Base-by-base conservation (phyloP, 2,329 filamentous ascomycete genomes). In the Ophiostoma sp. region DNA sequence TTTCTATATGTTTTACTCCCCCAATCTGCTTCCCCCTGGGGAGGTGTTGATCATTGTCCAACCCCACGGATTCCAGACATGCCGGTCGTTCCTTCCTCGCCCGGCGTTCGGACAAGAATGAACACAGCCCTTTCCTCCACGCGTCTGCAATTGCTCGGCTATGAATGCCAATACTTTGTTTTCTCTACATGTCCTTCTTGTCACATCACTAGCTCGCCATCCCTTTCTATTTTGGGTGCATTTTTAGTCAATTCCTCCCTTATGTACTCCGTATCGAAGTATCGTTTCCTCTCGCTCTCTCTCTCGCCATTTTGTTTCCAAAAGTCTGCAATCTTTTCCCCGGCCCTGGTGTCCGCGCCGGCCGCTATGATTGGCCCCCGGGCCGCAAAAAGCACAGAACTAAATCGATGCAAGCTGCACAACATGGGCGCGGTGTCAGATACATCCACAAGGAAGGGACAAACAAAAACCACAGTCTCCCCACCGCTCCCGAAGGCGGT, bases 391-490 rank as follows among this genome's bases (percentile, higher is more conserved):
- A 1, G 19, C 11, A 28, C 17, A 42, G 3, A 25, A 22, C 50
- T 57, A 25, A 48, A n/a, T 12, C 17, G 68, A 36, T 70, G 68
- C 68, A 70, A 25, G n/a, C 68, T 70, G 68, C 66, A 69, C 28
- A 33, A 45, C 42, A 48, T 17, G 42, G 42, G n/a, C n/a, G n/a
- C n/a, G n/a, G n/a, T n/a, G n/a, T n/a, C n/a, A n/a, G n/a, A n/a
- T n/a, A n/a, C n/a, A n/a, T n/a, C n/a, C n/a, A n/a, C n/a, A n/a
- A n/a, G n/a, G n/a, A n/a, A n/a, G n/a, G n/a, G n/a, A n/a, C n/a
- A n/a, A n/a, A n/a, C n/a, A n/a, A n/a, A n/a, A n/a, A n/a, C n/a
- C n/a, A n/a, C n/a, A n/a, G n/a, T n/a, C n/a, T n/a, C n/a, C n/a
- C n/a, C n/a, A n/a, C n/a, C n/a, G n/a, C n/a, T n/a, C n/a, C n/a